These are phyloP conservation scores for Xylaria telfairii DNA, from an alignment of 495 filamentous ascomycete genomes.

Conservation along the genomic window DNA sequence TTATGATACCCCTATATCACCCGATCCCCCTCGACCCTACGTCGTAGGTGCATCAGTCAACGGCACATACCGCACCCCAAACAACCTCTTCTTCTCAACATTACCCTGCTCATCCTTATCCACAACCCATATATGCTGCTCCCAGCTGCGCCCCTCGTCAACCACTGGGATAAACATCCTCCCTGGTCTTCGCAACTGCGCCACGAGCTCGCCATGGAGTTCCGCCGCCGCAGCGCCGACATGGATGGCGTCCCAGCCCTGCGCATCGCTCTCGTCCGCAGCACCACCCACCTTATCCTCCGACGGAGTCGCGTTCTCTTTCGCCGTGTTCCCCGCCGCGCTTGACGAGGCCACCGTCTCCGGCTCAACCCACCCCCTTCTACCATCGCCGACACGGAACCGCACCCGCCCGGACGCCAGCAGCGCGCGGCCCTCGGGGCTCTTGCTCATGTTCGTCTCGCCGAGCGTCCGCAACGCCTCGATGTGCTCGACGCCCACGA, in stretches of 20 bases:
- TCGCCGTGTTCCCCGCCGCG: constrained; percentile 29
- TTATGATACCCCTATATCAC: neutral
- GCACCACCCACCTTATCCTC: constrained; percentile 35
- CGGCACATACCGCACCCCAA: constrained; percentile 91
- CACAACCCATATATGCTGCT: constrained; percentile 87
- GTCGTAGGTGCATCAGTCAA: constrained; percentile 72
- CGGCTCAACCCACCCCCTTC: constrained; percentile 69
- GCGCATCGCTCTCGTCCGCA: constrained; percentile 44
- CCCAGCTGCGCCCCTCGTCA: constrained; percentile 49
- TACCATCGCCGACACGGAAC: constrained; percentile 83
- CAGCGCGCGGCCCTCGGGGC: constrained; percentile 64
- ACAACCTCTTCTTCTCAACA: constrained; percentile 74
- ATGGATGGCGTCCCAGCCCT: constrained; percentile 86
- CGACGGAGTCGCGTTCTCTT: constrained; percentile 24
- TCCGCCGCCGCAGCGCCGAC: constrained; percentile 86
- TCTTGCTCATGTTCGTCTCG: constrained; percentile 75
- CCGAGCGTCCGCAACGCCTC: constrained; percentile 75
- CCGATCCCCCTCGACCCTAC: neutral
- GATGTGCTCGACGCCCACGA: constrained; percentile 93
- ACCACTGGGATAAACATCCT: constrained; percentile 88
- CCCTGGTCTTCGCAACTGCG: constrained; percentile 81
- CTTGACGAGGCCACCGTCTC: constrained; percentile 37
- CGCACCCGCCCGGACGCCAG: constrained; percentile 66
- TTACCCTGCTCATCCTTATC: constrained; percentile 84
- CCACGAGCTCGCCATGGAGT: constrained; percentile 74